Evolutionary conservation across 257 asterid genomes (phyloP), one percentile per base, ranked within the genome.

Genomic region (Ocimum tenuiflorum): DNA sequence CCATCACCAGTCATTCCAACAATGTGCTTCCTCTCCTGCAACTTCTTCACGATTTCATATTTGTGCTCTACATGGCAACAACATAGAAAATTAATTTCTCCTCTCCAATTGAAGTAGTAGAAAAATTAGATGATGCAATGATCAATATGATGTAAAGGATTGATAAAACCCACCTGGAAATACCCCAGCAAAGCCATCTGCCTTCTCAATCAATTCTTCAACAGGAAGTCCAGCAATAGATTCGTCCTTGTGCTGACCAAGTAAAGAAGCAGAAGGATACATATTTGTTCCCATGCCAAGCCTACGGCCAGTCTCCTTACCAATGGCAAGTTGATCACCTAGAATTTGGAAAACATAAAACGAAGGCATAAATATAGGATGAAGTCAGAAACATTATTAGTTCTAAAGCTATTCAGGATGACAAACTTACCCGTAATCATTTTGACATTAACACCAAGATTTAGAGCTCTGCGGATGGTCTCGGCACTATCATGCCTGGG

Each of bases 1-100:
- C 99, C 99, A 72, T 92, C 99, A 73, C 99, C 99, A 0, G 99
- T 89, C 99, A 92, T 92, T 50, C 99, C 99, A 57, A 86, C 95
- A 67, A 92, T 86, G 81, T 92, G 99, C 79, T 92, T 92, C 79
- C 96, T 87, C 77, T 92, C 97, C 63, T 92, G 99, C 88, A 92
- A 77, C 78, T 87, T 89, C 90, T 89, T 92, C 82, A 92, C 99
- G 1, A 92, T 92, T 77, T 92, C 99, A 13, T 89, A 92, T 63
- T 92, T 92, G 95, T 92, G 98, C 81, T 92, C 98, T 91, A 92
- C 57, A 54, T 1, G 24, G 36, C 17, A 77, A 63, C 60, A 48
- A 50, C 15, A 63, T 1, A 57, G 3, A 70, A 15, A 13, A 18
- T 63, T 15, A 50, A 36, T 27, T 33, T 42, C 65, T 15, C 3